Evolutionary conservation across 805 yeast genomes (phyloP), one percentile per base, ranked within the genome.

Genomic region (Cyberlindnera maritima): DNA sequence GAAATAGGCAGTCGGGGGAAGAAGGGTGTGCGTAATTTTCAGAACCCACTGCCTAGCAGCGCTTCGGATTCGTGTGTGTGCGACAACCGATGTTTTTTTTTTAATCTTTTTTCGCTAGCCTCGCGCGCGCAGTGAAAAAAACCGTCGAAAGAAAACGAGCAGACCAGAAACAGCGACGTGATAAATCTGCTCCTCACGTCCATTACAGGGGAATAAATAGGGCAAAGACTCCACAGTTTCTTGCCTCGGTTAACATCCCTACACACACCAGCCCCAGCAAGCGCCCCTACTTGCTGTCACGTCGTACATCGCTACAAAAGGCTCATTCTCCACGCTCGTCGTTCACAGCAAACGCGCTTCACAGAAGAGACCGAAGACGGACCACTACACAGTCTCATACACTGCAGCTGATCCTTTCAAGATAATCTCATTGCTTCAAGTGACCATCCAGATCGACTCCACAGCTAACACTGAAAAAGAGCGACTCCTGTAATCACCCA

Each of bases 121-220:
- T n/a, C n/a, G 29, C 18, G 31, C 38, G 28, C 39, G 28, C 26
- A 19, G 18, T 20, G 28, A 20, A 39, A 44, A 44, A 31, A 35
- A 20, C 43, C 48, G 48, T 40, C 48, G 48, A 44, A 42, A 44
- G 48, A 44, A 44, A 44, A 32, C 14, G 28, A 34, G n/a, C 6
- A 14, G 39, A 6, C 15, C 19, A 23, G 25, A 36, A 23, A 35
- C n/a, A 35, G 15, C 23, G 18, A 32, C 35, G 5, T 4, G 6
- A 32, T 15, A 32, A 28, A 28, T 28, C 13, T 11, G 5, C 31
- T 28, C 31, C 11, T 14, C 31, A 28, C 7, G 28, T 36, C 15
- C 29, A 36, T 29, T 23, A 36, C 15, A 14, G 8, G 39, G 39
- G 39, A 36, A 21, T 36, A 36, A n/a, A 36, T 36, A 36, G 29